These are phyloP conservation scores for Neospora caninum DNA, from an alignment of 169 alveolate species.

Conservation along the genomic window DNA sequence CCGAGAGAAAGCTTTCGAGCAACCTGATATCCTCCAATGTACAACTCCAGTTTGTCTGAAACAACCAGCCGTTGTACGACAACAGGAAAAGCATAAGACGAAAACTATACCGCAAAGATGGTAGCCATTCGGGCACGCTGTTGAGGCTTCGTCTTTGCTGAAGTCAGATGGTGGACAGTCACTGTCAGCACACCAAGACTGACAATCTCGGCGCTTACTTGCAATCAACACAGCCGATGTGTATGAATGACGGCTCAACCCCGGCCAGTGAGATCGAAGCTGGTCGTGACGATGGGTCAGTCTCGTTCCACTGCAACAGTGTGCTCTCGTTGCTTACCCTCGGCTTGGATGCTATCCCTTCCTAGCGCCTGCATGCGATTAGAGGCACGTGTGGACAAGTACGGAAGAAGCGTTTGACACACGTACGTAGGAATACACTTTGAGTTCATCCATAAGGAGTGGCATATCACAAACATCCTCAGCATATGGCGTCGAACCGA, in stretches of 20 bases:
- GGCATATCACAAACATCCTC: slow-evolving; percentile 85
- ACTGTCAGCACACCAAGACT: background rate
- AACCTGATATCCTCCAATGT: slow-evolving; percentile 69
- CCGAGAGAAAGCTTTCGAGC: slow-evolving; percentile 70
- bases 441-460: slow-evolving; percentile 83
- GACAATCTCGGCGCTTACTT: slow-evolving; percentile 69
- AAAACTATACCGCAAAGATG: slow-evolving; percentile 83
- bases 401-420: background rate
- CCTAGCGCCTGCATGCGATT: slow-evolving; percentile 72
- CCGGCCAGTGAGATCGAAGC: slow-evolving; percentile 83
- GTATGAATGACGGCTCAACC: slow-evolving; percentile 85
- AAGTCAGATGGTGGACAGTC: slow-evolving; percentile 1
- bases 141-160: slow-evolving; percentile 81
- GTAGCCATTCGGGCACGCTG: slow-evolving; percentile 86
- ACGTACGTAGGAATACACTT: slow-evolving; percentile 71
- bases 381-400: background rate
- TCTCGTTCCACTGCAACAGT: background rate
- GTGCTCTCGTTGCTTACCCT: slow-evolving; percentile 31
- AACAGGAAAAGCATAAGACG: slow-evolving; percentile 75
- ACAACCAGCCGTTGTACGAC: slow-evolving; percentile 26
- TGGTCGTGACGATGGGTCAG: background rate
- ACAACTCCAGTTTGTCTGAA: slow-evolving; percentile 63
- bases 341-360: slow-evolving; percentile 80
- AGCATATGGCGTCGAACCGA: slow-evolving; percentile 86
- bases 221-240: slow-evolving; percentile 88